Evolutionary conservation across 2,329 filamentous ascomycete species (phyloP), one percentile per base, ranked within the genome.

Genomic region (Septoria linicola): DNA sequence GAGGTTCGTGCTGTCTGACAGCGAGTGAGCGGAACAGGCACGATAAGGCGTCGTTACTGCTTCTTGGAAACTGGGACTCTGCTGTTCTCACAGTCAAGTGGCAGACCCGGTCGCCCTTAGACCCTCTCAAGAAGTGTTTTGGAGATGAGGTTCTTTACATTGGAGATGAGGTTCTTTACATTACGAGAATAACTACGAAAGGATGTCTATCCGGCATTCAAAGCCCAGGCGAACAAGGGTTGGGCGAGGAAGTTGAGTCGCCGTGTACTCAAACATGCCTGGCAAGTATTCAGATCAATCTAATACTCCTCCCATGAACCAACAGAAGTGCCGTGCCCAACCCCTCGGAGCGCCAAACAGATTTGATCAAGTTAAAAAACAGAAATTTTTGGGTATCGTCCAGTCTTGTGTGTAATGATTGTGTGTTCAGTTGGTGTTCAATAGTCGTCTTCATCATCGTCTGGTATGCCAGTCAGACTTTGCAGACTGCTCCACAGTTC

Each of bases 401-500:
- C 44, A 36, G 44, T 47, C 34, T 30, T 47, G 36, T 47, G 44
- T 40, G 35, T 34, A 47, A 31, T 47, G 44, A 39, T 34, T 31
- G 44, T 47, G 44, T 42, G 17, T 39, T 41, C 39, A 11, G 7
- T 5, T 36, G 34, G 23, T 19, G 20, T 20, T 27, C 39, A 49
- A 45, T 55, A 52, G 37, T 53, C 58, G 6, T 62, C 59, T 11
- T 63, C 59, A 17, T 60, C 59, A 20, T 59, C 59, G 32, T 62
- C 62, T 17, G 54, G 59, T 52, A 68, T 62, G 13, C 67, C 67
- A 13, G 66, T 66, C 40, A 68, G 58, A 41, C 59, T 61, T 13
- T 58, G 52, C 44, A 69, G 42, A 17, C 64, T 61, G 17, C 62
- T 59, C 62, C 67, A 70, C 5, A 70, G 59, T 49, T 70, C 67